Percentiles rank a stretch among this genome's conserved stretches.
Conservation (phyloP, 169 alveolate genomes). For the Eimeria tenella region DNA sequence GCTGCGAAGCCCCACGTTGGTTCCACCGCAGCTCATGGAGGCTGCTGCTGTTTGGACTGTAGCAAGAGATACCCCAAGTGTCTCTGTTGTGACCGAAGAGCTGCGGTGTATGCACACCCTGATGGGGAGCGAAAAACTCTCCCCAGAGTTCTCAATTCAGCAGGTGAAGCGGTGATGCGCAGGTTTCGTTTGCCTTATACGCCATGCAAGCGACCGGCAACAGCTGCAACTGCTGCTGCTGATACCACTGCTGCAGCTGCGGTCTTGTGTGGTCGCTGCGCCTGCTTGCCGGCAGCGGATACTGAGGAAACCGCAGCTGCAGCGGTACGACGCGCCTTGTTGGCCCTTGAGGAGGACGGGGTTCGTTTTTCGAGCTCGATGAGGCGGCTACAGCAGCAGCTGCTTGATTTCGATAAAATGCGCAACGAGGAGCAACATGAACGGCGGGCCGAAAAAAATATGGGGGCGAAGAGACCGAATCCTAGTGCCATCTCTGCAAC, state of each 20-base stretch:
- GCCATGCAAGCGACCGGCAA: not conserved
- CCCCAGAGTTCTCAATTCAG: not conserved
- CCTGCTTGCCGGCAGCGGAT: not conserved
- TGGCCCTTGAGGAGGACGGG: not conserved
- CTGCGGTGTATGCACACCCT: not conserved
- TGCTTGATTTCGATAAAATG: not conserved
- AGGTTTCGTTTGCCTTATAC: not conserved
- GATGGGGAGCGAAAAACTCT: not conserved
- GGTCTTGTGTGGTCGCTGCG: not conserved
- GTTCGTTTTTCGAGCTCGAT: not conserved
- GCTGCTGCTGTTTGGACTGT: slow-evolving; percentile 17
- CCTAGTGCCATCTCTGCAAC: not conserved
- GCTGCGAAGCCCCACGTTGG: not conserved
- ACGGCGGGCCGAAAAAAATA: not conserved
- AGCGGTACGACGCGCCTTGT: not conserved
- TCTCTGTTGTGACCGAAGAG: not conserved
- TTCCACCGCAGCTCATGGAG: not conserved
- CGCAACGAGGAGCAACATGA: not conserved
- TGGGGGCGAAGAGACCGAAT: not conserved
- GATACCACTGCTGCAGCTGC: not conserved
- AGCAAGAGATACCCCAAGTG: slow-evolving; percentile 21
- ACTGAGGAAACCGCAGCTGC: not conserved
- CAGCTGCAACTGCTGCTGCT: not conserved
- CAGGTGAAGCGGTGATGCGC: not conserved
- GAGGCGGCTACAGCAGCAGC: slow-evolving; percentile 10